phyloP scores from a whole-genome alignment of 2,329 filamentous ascomycete species.

The Fusarium robinianum region DNA sequence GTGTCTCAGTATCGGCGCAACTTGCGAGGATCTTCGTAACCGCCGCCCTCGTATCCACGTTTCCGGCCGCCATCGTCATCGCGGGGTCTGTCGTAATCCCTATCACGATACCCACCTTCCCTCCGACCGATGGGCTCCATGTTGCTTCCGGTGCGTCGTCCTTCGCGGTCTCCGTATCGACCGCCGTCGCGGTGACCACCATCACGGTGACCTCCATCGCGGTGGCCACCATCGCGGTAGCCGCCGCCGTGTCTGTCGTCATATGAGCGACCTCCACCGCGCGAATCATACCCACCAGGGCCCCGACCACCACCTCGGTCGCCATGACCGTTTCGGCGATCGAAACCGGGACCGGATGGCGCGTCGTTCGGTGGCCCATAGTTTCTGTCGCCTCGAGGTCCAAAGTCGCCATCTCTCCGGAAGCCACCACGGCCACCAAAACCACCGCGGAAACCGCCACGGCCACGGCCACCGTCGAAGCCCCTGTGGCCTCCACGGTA shows the following conservation, averaged over 20 bases:
- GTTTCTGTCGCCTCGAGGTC: conserved; percentile 46
- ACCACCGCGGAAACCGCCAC: conserved; percentile 54
- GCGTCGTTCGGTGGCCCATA: conserved; percentile 60
- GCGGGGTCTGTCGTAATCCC: conserved; percentile 59
- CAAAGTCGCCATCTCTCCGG: conserved; percentile 50
- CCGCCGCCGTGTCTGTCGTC: conserved; percentile 60
- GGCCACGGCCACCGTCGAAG: conserved; percentile 50
- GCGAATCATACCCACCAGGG: conserved; percentile 64
- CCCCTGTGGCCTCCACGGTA: conserved; percentile 53
- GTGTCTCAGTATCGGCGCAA: conserved; percentile 61
- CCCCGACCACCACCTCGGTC: conserved; percentile 50
- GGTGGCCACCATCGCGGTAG: conserved; percentile 59
- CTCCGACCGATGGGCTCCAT: conserved; percentile 78
- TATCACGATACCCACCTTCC: conserved; percentile 60
- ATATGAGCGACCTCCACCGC: conserved; percentile 61
- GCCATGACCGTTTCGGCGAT: conserved; percentile 53
- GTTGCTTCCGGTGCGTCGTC: conserved; percentile 72
- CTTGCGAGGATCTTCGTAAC: conserved; percentile 77
- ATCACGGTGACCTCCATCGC: too few species aligned
- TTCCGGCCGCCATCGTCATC: conserved; percentile 63
- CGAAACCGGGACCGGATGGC: conserved; percentile 62
- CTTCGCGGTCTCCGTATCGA: conserved; percentile 50
- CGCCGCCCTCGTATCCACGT: conserved; percentile 76
- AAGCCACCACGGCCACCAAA: conserved; percentile 61
- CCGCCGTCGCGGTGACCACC: conserved; percentile 53